Evolutionary conservation across 1,284 basidiomycete species (phyloP).

Genomic region (Trametes hirsuta): DNA sequence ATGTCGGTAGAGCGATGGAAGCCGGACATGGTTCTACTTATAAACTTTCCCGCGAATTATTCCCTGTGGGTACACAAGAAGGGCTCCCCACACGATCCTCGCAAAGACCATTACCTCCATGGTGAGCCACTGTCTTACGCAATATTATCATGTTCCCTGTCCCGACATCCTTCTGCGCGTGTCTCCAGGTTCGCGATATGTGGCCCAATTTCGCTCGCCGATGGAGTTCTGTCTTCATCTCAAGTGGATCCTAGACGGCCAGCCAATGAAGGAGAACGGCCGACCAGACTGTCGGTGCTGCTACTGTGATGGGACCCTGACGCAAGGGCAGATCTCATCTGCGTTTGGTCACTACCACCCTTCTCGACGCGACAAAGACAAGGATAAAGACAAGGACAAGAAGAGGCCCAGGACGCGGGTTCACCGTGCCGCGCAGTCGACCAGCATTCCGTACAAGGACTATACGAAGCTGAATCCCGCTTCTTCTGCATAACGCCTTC

Average conservation of each 20-base stretch:
- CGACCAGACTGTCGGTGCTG: conserved; percentile 27
- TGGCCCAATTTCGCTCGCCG: conserved; percentile 32
- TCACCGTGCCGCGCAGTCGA: conserved; percentile 1
- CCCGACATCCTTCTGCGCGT: neutral
- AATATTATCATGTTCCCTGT: neutral
- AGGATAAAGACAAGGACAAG: neutral
- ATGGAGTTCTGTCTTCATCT: conserved; percentile 34
- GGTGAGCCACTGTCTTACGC: conserved; percentile 20
- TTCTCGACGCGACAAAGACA: conserved; percentile 5
- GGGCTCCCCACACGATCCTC: conserved; percentile 27
- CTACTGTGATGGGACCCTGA: conserved; percentile 26
- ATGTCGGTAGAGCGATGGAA: conserved; percentile 5
- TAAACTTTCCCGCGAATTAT: conserved; percentile 29
- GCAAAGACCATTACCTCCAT: conserved; percentile 29
- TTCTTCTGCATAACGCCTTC: neutral
- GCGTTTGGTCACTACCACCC: conserved; percentile 15
- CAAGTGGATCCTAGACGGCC: conserved; percentile 34
- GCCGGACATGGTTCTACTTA: conserved; percentile 20
- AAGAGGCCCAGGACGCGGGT: conserved; percentile 1
- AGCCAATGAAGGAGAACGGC: conserved; percentile 24
- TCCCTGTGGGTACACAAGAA: conserved; percentile 32
- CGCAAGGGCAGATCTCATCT: conserved; percentile 28
- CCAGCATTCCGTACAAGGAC: conserved; percentile 25
- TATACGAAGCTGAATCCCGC: conserved; percentile 26
- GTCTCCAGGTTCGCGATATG: conserved; percentile 24